Base-by-base conservation (phyloP, 495 filamentous ascomycete species). In the Xylaria acuta region DNA sequence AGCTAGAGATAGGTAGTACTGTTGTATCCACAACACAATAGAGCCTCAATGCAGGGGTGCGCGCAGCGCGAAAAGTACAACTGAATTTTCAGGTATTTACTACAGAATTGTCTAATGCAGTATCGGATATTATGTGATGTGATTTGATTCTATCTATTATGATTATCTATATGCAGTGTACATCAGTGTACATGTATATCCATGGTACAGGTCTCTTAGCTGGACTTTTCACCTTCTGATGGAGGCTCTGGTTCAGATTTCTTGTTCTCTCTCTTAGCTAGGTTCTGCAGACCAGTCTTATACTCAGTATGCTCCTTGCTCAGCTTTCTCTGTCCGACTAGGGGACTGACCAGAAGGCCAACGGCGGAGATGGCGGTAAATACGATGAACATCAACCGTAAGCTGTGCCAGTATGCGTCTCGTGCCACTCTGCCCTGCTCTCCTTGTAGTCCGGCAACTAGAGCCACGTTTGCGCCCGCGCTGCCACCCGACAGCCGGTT, bases 311-410 rank as follows among this genome's bases (percentile, higher is more conserved):
- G 90, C 27, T 86, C 80, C 75, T 86, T 87, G 76, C 84, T 91
- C 54, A 94, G 80, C 72, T 79, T 86, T 51, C 83, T 82, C 30
- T 85, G 87, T 0, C 82, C 81, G 27, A 94, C 84, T 20, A 90
- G 85, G 7, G 88, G 77, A 43, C 86, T 87, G 1, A 88, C 67
- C 5, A 90, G 30, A 22, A 93, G 77, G 0, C 88, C 91, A 0
- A 89, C 45, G 0, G 76, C 88, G 7, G 86, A 81, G 14, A 92
- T 80, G 5, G 79, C 85, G 0, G 87, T 85, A 63, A 90, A 93
- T 74, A 88, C 83, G 70, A 93, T 92, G 86, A 89, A 94, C 88
- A 93, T 92, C 45, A 85, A 88, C 62, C 81, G 84, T 68, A 94
- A 74, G 34, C 86, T 84, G 47, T 86, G 83, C 56, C 84, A 88